Percentiles rank a stretch among this genome's conserved stretches.
Evolutionary conservation across 2,329 filamentous ascomycete genomes (phyloP).

Genomic region (Ceratocystis harringtonii): DNA sequence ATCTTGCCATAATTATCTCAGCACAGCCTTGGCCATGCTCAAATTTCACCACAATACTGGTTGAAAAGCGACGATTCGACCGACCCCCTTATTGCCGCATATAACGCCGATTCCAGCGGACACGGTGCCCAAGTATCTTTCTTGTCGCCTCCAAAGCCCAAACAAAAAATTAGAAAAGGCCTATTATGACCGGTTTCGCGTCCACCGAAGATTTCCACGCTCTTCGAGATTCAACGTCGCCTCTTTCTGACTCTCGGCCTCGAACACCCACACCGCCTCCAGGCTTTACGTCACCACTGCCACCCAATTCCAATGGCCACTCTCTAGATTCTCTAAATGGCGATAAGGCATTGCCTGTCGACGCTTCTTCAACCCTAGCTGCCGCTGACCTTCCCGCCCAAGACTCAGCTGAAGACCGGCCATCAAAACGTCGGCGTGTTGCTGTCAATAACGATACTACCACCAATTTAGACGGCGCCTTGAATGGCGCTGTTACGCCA

Average conservation of each 20-base stretch:
- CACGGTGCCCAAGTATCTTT: slow-evolving; percentile 35
- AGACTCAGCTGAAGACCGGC: slow-evolving; percentile 31
- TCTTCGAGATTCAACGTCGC: slow-evolving; percentile 19
- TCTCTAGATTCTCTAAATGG: slow-evolving; percentile 14
- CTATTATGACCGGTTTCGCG: slow-evolving; percentile 47
- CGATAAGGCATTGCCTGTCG: slow-evolving; percentile 14
- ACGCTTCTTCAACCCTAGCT: neutral
- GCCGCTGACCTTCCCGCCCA: slow-evolving; percentile 3
- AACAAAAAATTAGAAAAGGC: slow-evolving; percentile 17
- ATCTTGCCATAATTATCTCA: slow-evolving; percentile 13
- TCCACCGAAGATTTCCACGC: slow-evolving; percentile 28
- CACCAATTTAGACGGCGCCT: slow-evolving; percentile 21
- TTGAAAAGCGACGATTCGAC: slow-evolving; percentile 32
- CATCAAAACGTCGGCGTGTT: slow-evolving; percentile 51
- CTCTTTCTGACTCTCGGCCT: slow-evolving; percentile 16
- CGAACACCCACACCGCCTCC: slow-evolving; percentile 19
- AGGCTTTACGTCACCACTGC: slow-evolving; percentile 9
- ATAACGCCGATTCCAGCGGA: slow-evolving; percentile 45
- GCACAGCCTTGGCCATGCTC: slow-evolving; percentile 38
- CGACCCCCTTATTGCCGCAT: slow-evolving; percentile 39
- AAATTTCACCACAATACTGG: slow-evolving; percentile 35
- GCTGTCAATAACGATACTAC: too few species aligned
- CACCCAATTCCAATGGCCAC: slow-evolving; percentile 18
- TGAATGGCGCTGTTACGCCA: slow-evolving; percentile 23
- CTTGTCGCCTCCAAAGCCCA: slow-evolving; percentile 25